Percentiles rank a stretch among this genome's conserved stretches.
These are phyloP conservation scores for Poa annua DNA, from an alignment of 176 grass and related monocot species.

Conservation along the genomic window DNA sequence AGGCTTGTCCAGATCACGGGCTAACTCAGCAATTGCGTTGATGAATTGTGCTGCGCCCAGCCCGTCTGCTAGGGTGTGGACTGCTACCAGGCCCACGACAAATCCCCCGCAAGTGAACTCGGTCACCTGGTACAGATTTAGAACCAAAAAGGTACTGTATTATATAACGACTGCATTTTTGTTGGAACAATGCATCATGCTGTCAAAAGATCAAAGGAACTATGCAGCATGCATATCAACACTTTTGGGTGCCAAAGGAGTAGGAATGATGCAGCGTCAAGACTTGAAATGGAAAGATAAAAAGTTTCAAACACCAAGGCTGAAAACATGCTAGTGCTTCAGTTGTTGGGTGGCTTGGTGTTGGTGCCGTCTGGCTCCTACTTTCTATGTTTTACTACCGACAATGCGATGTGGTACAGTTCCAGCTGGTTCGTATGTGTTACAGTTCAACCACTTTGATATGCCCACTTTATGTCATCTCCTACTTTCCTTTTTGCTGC, in stretches of 20 bases:
- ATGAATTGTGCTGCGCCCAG: constrained; percentile 73
- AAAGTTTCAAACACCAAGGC: neutral
- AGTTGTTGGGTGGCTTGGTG: constrained; percentile 1
- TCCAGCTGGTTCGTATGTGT: constrained; percentile 3
- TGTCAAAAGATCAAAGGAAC: no score
- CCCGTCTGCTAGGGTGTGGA: constrained; percentile 71
- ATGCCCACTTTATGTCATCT: neutral
- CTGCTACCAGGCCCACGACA: constrained; percentile 56
- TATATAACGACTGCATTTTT: neutral
- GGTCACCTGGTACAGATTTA: constrained; percentile 52
- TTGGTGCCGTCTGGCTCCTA: neutral
- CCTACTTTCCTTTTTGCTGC: neutral
- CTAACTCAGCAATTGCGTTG: constrained; percentile 52
- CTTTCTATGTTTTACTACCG: constrained; percentile 14
- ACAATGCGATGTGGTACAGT: neutral
- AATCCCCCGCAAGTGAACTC: constrained; percentile 66
- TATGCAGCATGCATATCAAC: neutral
- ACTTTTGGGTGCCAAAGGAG: neutral
- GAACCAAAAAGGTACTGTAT: neutral
- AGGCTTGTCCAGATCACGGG: constrained; percentile 45
- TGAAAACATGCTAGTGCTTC: neutral
- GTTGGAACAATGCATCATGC: neutral
- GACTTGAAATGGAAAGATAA: neutral
- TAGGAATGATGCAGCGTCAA: neutral
- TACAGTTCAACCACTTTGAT: constrained; percentile 2